These are phyloP conservation scores for Pyrenophora graminea DNA, from an alignment of 2,329 filamentous ascomycete species.

Conservation along the genomic window DNA sequence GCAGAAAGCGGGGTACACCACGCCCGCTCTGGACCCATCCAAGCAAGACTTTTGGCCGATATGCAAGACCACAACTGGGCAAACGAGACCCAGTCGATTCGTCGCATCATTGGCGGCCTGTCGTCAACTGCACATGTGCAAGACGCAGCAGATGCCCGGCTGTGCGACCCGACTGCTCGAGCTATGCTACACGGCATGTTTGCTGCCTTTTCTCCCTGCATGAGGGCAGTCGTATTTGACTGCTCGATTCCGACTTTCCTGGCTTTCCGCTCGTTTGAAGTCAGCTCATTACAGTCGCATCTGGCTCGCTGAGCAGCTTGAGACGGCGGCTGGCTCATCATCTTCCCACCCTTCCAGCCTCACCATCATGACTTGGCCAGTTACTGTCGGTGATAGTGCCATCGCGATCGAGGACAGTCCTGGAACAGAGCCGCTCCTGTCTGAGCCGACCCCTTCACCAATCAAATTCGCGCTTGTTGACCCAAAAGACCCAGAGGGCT, in stretches of 20 bases:
- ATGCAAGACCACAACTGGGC: neutral
- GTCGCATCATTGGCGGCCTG: slow-evolving; percentile 7
- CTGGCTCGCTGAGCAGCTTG: too few relatives aligned
- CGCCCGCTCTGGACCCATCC: neutral
- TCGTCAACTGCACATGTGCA: neutral
- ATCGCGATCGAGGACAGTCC: slow-evolving; percentile 15
- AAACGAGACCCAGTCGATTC: neutral
- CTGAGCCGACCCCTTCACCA: neutral
- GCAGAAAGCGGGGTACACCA: slow-evolving; percentile 6
- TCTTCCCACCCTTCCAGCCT: neutral
- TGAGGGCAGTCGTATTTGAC: neutral
- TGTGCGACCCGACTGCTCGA: slow-evolving; percentile 3
- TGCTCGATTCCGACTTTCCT: neutral
- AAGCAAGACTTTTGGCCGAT: neutral
- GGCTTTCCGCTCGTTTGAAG: too few relatives aligned
- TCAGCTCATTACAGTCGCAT: too few relatives aligned
- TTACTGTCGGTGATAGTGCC: neutral
- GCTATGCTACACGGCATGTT: slow-evolving; percentile 11
- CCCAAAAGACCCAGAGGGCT: slow-evolving; percentile 35
- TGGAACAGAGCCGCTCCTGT: slow-evolving; percentile 6
- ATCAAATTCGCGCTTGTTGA: slow-evolving; percentile 16
- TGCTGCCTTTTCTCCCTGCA: neutral
- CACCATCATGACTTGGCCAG: slow-evolving; percentile 1
- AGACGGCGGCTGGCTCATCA: too few relatives aligned
- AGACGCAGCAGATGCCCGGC: neutral